phyloP scores from a whole-genome alignment of 2,329 filamentous ascomycete species.

The Pezicula rhizophila region DNA sequence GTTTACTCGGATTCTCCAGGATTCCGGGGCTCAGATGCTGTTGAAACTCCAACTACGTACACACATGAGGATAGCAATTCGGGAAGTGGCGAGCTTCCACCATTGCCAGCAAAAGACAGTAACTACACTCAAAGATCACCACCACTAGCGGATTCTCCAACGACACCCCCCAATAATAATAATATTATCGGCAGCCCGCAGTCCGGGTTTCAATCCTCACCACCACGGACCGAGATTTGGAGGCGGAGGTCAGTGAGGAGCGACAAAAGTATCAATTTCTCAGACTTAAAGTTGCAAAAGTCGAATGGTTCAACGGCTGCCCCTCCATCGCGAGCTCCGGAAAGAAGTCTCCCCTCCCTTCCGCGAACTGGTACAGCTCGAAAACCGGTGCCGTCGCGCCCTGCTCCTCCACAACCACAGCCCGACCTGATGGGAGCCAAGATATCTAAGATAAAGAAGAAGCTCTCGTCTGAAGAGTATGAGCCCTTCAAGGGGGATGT shows the following conservation, averaged over 20 bases:
- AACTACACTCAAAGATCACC: slow-evolving; percentile 1
- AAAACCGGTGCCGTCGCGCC: slow-evolving; percentile 21
- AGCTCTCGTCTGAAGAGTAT: slow-evolving; percentile 10
- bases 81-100: slow-evolving; percentile 4
- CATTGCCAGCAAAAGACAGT: slow-evolving; percentile 17
- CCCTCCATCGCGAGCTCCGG: slow-evolving; percentile 14
- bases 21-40: not conserved
- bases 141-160: not conserved
- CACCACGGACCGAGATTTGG: slow-evolving; percentile 23
- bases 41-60: not conserved
- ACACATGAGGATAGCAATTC: not conserved
- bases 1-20: slow-evolving; percentile 21
- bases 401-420: slow-evolving; percentile 19
- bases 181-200: slow-evolving; percentile 13
- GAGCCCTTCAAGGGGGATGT: slow-evolving; percentile 8
- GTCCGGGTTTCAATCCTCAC: slow-evolving; percentile 15
- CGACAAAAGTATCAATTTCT: slow-evolving; percentile 19
- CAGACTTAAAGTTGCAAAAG: slow-evolving; percentile 23
- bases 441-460: slow-evolving; percentile 23
- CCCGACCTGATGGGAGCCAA: slow-evolving; percentile 25
- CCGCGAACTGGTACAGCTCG: slow-evolving; percentile 15
- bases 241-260: slow-evolving; percentile 21
- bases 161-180: slow-evolving; percentile 3
- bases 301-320: slow-evolving; percentile 26
- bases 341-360: slow-evolving; percentile 13